Evolutionary conservation across 169 alveolate genomes (phyloP).

Genomic region (Neospora caninum): DNA sequence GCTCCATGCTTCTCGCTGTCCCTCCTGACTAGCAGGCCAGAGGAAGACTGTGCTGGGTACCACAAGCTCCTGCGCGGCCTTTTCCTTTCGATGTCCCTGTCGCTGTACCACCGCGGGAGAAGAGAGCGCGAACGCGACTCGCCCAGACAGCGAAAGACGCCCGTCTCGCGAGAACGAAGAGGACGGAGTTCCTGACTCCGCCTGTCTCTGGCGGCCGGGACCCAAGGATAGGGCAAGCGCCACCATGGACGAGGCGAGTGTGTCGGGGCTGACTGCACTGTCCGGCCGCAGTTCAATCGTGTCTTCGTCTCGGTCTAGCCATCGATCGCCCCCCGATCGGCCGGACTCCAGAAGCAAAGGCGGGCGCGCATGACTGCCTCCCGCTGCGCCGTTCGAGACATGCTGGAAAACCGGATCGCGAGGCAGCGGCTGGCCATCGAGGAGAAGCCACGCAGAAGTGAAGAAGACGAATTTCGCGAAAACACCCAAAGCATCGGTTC

Average conservation of each 20-base stretch:
- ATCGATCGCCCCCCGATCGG: neutral
- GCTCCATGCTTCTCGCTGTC: neutral
- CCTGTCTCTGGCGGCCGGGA: neutral
- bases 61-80: neutral
- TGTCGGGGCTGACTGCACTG: neutral
- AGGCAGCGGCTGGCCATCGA: neutral
- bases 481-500: neutral
- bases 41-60: neutral
- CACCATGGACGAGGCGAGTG: neutral
- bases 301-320: neutral
- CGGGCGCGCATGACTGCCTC: neutral
- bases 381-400: neutral
- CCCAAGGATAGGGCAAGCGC: neutral
- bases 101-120: too few species aligned
- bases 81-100: too few species aligned
- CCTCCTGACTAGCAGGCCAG: neutral
- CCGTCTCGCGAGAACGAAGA: neutral
- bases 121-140: too few species aligned
- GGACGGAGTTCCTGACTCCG: neutral
- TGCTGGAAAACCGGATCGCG: neutral
- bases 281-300: neutral
- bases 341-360: too few species aligned
- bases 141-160: neutral
- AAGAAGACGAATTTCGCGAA: neutral
- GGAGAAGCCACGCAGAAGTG: slow-evolving; percentile 9